Conservation (phyloP, 805 yeast genomes). For the Cyberlindnera subsufficiens region DNA sequence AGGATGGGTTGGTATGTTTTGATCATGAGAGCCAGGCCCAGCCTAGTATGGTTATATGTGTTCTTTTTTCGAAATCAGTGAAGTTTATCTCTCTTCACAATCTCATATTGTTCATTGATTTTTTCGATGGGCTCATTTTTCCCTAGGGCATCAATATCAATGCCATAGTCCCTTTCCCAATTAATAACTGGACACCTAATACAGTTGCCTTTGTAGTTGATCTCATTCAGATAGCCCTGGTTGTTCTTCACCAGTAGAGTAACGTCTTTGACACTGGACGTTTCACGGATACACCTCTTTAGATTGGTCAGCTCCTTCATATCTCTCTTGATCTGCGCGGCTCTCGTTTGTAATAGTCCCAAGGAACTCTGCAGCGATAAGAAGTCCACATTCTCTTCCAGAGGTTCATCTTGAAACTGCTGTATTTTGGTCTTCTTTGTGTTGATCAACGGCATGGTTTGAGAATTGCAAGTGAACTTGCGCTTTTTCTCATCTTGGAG, state of each 20-base stretch:
- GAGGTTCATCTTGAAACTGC: constrained; percentile 11
- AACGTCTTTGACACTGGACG: constrained; percentile 14
- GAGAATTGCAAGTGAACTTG: constrained; percentile 1
- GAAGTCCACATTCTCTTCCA: constrained; percentile 20
- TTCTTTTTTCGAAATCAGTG: constrained; percentile 2
- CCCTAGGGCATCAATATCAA: constrained; percentile 12
- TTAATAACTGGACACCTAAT: constrained; percentile 21
- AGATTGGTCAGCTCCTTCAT: constrained; percentile 18
- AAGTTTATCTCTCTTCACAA: constrained; percentile 21
- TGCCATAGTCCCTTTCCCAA: constrained; percentile 21
- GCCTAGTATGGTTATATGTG: too few species aligned
- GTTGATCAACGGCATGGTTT: background rate
- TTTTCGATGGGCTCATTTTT: constrained; percentile 5
- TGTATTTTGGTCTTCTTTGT: constrained; percentile 5
- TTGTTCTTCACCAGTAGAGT: constrained; percentile 9
- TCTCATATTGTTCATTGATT: constrained; percentile 22
- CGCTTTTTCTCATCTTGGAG: constrained; percentile 6
- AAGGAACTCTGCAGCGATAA: constrained; percentile 19
- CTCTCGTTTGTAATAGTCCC: constrained; percentile 16
- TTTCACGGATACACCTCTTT: constrained; percentile 13
- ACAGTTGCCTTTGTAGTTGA: constrained; percentile 19
- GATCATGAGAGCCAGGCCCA: too few species aligned
- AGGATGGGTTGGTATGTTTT: too few species aligned
- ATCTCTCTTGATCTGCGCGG: constrained; percentile 12
- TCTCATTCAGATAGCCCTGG: constrained; percentile 20